Conservation (phyloP, 805 yeast genomes). For the Ogataea populi-albae region DNA sequence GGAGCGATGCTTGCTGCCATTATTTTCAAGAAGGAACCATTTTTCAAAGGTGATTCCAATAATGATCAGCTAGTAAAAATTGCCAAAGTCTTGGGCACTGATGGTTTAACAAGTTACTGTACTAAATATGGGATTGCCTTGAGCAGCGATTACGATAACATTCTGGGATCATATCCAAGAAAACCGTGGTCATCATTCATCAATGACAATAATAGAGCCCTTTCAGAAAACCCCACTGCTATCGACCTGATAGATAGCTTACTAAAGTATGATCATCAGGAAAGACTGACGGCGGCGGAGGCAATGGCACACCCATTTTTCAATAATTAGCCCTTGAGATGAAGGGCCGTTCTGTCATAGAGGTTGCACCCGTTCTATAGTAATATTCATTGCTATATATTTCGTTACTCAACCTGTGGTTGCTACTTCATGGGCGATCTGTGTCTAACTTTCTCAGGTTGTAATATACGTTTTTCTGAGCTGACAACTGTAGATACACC, state of each 20-base stretch:
- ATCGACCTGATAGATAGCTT: slow-evolving; percentile 71
- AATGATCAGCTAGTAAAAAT: slow-evolving; percentile 90
- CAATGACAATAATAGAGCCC: slow-evolving; percentile 49
- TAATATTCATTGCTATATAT: too few species aligned
- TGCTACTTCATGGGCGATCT: too few species aligned
- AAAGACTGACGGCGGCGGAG: slow-evolving; percentile 82
- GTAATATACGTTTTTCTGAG: slow-evolving; percentile 2
- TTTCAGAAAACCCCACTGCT: slow-evolving; percentile 51
- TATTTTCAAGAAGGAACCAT: slow-evolving; percentile 85
- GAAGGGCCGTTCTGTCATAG: too few species aligned
- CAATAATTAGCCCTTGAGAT: slow-evolving; percentile 17
- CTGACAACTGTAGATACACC: too few species aligned
- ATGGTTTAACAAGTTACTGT: slow-evolving; percentile 64
- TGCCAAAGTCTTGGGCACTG: slow-evolving; percentile 83
- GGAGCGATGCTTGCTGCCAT: slow-evolving; percentile 92
- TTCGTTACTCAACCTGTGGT: too few species aligned
- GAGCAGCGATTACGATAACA: slow-evolving; percentile 75
- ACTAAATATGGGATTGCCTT: slow-evolving; percentile 66
- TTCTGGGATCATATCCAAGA: slow-evolving; percentile 61
- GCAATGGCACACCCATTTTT: slow-evolving; percentile 67
- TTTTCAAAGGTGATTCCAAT: slow-evolving; percentile 88
- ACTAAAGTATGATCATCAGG: slow-evolving; percentile 81
- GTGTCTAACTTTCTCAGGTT: not conserved
- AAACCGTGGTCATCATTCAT: slow-evolving; percentile 66
- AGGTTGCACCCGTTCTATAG: too few species aligned